phyloP scores from a whole-genome alignment of 78 protist species.

The Creolimax fragrantissima region DNA sequence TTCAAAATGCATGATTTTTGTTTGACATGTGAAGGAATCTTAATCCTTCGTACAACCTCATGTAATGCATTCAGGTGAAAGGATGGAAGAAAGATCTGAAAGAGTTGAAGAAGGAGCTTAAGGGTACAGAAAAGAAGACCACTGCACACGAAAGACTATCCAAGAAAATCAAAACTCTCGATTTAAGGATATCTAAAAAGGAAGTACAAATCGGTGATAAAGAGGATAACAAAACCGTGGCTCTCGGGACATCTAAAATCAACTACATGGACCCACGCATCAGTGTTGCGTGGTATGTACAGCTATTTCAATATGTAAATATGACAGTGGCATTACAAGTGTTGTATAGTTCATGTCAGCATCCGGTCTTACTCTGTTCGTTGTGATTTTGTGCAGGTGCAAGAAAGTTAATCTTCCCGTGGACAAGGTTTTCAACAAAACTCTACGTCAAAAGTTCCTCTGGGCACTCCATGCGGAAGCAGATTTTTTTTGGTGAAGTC shows the following conservation, averaged over 20 bases:
- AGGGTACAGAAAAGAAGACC: background rate
- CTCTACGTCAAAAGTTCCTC: constrained; percentile 65
- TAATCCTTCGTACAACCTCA: too few species aligned
- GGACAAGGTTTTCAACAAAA: constrained; percentile 58
- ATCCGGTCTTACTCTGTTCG: background rate
- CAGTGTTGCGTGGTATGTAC: constrained; percentile 92
- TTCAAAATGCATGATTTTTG: too few species aligned
- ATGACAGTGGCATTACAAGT: too few species aligned
- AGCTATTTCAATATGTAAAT: too few species aligned
- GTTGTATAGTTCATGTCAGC: background rate
- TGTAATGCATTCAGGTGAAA: background rate
- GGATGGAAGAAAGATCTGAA: constrained; percentile 1
- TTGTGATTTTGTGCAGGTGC: constrained; percentile 64
- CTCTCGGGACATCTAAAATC: constrained; percentile 89
- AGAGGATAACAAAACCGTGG: constrained; percentile 58
- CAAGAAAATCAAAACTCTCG: background rate
- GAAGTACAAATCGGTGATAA: constrained; percentile 23
- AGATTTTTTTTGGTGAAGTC: constrained; percentile 50
- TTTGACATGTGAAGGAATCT: too few species aligned
- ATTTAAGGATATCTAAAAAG: background rate
- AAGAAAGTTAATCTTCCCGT: constrained; percentile 64
- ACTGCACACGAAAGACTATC: background rate
- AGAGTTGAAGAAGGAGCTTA: background rate
- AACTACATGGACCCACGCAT: constrained; percentile 98
- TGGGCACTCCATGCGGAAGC: constrained; percentile 70